Percentiles rank a stretch among this genome's conserved stretches.
Evolutionary conservation across 345 rosid species (phyloP).

Genomic region (Salix koriyanagi): DNA sequence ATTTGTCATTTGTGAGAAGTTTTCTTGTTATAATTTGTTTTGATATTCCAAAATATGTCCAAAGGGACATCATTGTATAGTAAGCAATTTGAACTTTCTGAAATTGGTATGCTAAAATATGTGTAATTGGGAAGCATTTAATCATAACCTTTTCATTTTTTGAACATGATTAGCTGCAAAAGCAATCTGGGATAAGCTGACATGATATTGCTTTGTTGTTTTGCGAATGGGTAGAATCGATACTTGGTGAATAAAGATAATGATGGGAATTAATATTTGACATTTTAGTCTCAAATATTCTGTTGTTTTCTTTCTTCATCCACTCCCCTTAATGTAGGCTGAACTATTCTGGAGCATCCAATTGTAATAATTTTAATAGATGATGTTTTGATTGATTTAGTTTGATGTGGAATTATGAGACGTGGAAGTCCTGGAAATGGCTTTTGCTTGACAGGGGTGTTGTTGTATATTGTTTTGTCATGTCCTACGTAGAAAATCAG

Average conservation of each 20-base stretch:
- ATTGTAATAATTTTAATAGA: background rate
- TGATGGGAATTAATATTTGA: too few relatives aligned
- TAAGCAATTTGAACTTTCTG: too few relatives aligned
- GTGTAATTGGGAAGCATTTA: background rate
- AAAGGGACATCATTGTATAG: too few relatives aligned
- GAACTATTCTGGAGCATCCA: too few relatives aligned
- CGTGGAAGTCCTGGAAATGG: background rate
- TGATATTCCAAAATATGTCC: too few relatives aligned
- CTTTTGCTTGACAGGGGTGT: background rate
- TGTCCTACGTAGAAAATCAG: background rate
- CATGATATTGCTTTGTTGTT: background rate
- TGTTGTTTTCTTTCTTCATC: too few relatives aligned
- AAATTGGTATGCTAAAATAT: background rate
- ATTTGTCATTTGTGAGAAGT: too few relatives aligned
- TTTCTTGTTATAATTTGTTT: too few relatives aligned
- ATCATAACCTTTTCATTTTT: background rate
- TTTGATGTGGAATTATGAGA: background rate
- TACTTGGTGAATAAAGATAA: background rate
- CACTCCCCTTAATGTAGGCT: too few relatives aligned
- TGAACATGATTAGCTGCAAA: background rate
- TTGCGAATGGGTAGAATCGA: background rate
- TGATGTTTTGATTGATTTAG: background rate
- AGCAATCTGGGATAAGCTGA: background rate
- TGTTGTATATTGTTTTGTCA: background rate
- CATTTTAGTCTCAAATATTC: too few relatives aligned